Evolutionary conservation across 2,329 filamentous ascomycete genomes (phyloP).

Genomic region (Biscogniauxia sp.): DNA sequence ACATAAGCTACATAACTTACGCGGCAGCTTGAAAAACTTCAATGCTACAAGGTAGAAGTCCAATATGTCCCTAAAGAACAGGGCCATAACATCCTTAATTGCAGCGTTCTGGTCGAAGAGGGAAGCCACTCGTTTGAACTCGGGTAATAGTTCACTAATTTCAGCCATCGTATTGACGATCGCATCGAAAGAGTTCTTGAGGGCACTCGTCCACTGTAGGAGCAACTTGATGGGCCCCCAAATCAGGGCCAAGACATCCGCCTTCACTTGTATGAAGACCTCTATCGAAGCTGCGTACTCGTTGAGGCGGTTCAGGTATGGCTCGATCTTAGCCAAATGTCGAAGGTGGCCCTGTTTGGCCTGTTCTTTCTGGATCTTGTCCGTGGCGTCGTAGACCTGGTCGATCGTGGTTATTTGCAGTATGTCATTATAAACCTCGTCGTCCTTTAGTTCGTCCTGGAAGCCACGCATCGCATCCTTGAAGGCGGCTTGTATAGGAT

Average conservation of each 20-base stretch:
- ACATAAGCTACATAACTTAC: conserved; percentile 20
- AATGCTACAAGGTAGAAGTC: conserved; percentile 34
- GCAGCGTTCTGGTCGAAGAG: conserved; percentile 24
- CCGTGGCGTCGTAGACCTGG: conserved; percentile 33
- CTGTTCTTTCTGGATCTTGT: conserved; percentile 34
- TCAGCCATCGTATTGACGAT: conserved; percentile 22
- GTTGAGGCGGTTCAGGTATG: conserved; percentile 29
- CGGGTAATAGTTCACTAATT: conserved; percentile 27
- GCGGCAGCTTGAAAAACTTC: conserved; percentile 29
- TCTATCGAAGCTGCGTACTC: conserved; percentile 30
- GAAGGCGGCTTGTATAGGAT: conserved; percentile 2
- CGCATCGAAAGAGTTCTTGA: conserved; percentile 24
- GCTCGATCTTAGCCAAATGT: conserved; percentile 31
- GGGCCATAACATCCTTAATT: conserved; percentile 26
- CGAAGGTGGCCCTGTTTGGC: conserved; percentile 23
- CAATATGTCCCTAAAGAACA: conserved; percentile 37
- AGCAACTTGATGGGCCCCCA: conserved; percentile 37
- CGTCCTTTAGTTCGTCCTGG: conserved; percentile 1
- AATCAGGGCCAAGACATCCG: conserved; percentile 34
- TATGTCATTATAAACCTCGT: conserved; percentile 2
- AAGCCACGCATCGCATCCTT: background rate
- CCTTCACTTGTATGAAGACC: conserved; percentile 32
- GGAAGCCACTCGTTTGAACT: conserved; percentile 19
- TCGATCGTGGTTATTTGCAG: conserved; percentile 27
- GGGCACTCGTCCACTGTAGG: conserved; percentile 19